Evolutionary conservation across 1,284 basidiomycete genomes (phyloP), one percentile per base, ranked within the genome.

Genomic region (Xanthoconium separans): DNA sequence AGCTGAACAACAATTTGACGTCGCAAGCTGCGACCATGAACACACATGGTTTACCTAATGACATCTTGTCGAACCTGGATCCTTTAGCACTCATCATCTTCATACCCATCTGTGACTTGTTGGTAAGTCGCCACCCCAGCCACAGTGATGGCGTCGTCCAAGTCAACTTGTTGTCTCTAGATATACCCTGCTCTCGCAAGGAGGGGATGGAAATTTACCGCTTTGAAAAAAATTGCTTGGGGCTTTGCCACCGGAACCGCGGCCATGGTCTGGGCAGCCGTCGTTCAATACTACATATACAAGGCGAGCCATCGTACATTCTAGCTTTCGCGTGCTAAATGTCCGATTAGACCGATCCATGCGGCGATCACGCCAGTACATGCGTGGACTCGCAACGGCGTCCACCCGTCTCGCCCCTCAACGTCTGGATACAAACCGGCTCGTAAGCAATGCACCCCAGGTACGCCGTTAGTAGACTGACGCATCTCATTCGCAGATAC

Each of bases 201-300:
- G 48, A 57, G 68, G 7, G 84, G 85, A 9, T 73, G 89, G 72
- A 82, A 82, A 68, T 90, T 93, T 67, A 83, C 78, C 18, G 81
- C 90, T 0, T 73, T 93, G 57, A 88, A 84, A 72, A 87, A 82
- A 64, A 90, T 95, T 58, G 78, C 83, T 0, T 76, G 78, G 30
- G 93, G 93, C 8, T 95, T 95, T 77, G 73, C 79, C 61, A 77
- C 79, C 2, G 85, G 79, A 20, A 59, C 83, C 1, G 75, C 73
- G 13, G 75, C 84, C 22, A 89, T 89, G 86, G 59, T 82, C 16
- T 79, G 71, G 75, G 80, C 82, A 44, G 74, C 89, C 22, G 85
- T 91, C 53, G 71, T 91, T 13, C 87, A 89, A 65, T 76, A 89
- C 66, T 87, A 85, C 69, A 85, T 93, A 64, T 93, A 93, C 77